Conservation (phyloP, 139 green algal genomes). For the Choricystis sp. region DNA sequence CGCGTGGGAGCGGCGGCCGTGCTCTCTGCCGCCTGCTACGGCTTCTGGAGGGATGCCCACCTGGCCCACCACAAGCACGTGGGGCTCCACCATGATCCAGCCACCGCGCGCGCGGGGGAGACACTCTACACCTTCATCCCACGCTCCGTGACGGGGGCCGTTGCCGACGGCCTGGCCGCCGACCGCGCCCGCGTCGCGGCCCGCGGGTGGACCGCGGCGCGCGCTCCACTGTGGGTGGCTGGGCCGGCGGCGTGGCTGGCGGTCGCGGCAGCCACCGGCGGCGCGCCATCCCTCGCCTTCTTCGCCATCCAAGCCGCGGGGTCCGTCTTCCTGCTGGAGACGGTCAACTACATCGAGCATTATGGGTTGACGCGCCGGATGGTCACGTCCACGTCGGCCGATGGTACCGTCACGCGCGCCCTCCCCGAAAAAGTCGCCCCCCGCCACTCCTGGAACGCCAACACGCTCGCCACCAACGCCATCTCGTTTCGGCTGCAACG, state of each 20-base stretch:
- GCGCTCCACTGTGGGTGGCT: slow-evolving; percentile 6
- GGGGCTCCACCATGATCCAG: slow-evolving; percentile 25
- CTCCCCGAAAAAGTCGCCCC: not conserved
- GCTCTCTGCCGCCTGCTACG: slow-evolving; percentile 26
- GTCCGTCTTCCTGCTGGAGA: slow-evolving; percentile 19
- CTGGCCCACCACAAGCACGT: slow-evolving; percentile 34
- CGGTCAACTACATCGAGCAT: slow-evolving; percentile 53
- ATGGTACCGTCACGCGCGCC: not conserved
- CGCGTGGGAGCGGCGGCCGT: slow-evolving; percentile 11
- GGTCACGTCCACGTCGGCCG: not conserved
- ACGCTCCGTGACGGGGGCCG: slow-evolving; percentile 20
- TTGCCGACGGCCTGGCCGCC: slow-evolving; percentile 12
- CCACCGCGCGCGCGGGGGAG: slow-evolving; percentile 27
- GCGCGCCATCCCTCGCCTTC: slow-evolving; percentile 9
- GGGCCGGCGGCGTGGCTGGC: slow-evolving; percentile 5
- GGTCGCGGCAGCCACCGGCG: slow-evolving; percentile 2
- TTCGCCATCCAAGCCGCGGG: slow-evolving; percentile 13
- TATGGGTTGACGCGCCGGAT: slow-evolving; percentile 29
- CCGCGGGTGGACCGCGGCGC: not conserved
- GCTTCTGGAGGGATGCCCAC: slow-evolving; percentile 32
- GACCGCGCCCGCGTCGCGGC: slow-evolving; percentile 6
- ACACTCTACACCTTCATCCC: slow-evolving; percentile 32
- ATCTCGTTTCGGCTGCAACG: slow-evolving; percentile 30
- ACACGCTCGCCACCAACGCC: slow-evolving; percentile 21
- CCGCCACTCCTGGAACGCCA: slow-evolving; percentile 42